Evolutionary conservation across 345 rosid species (phyloP), one percentile per base, ranked within the genome.

Genomic region (Brassica nigra): DNA sequence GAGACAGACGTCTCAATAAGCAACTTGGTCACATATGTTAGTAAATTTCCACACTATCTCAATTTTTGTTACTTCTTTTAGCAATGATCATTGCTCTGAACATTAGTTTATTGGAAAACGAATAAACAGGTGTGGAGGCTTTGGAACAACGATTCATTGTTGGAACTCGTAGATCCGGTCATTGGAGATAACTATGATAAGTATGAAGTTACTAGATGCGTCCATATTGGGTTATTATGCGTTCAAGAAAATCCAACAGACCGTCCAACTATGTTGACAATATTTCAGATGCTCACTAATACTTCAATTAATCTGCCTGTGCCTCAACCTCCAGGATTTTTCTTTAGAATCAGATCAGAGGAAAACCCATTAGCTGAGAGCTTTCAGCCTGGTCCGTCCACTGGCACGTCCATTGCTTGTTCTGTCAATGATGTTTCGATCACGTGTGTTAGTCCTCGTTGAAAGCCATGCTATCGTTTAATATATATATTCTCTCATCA

Each of bases 241-340:
- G 73, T 76, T 67, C 59, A 76, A 67, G 58, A 67, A 44, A 31
- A 68, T 20, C 80, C 75, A 0, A 27, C 74, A 61, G 70, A 69
- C 62, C 80, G 75, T 69, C 80, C 80, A 69, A 59, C 75, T 15
- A 68, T 76, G 80, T 58, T 42, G 0, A 76, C 30, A 11, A 31
- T 76, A 2, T 62, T 18, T 20, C 62, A 39, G 37, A 69, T 76
- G 66, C 72, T 66, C 14, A 75, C 78, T 20, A 34, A 20, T 44
- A 44, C 28, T 49, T 29, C 18, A 20, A 8, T 77, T 8, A 61
- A 68, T 8, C 62, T 77, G 14, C 39, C 12, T 4, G 18, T 23
- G 3, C 80, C 80, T 59, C 63, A 44, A 70, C 63, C 70, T 33
- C 80, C 80, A 31, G 80, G 80, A 20, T 77, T 70, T 69, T 36